Evolutionary conservation across 768 basidiomycete species (phyloP).

Genomic region (Pluteus cervinus): DNA sequence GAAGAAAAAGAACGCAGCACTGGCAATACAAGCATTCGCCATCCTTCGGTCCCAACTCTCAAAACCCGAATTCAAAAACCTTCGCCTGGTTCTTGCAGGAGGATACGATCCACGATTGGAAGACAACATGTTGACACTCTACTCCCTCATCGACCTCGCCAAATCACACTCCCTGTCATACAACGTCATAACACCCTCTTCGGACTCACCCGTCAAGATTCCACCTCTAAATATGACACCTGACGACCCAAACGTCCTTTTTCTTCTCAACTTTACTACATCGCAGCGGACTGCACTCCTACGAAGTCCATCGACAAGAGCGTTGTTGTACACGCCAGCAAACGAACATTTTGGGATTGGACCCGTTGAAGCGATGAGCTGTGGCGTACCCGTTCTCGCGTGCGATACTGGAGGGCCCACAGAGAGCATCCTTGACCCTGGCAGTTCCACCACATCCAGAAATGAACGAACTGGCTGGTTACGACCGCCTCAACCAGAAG

Average conservation of each 20-base stretch:
- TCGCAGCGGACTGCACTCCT: slow-evolving; percentile 81
- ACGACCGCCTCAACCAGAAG: slow-evolving; percentile 46
- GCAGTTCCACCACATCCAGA: too few relatives aligned
- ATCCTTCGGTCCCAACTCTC: slow-evolving; percentile 21
- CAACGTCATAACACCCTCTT: slow-evolving; percentile 44
- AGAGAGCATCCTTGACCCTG: slow-evolving; percentile 60
- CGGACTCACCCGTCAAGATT: slow-evolving; percentile 27
- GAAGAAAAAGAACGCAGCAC: slow-evolving; percentile 82
- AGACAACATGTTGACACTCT: slow-evolving; percentile 75
- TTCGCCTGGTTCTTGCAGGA: slow-evolving; percentile 80
- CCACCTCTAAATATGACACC: slow-evolving; percentile 34
- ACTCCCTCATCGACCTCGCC: slow-evolving; percentile 52
- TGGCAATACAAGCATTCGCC: slow-evolving; percentile 80
- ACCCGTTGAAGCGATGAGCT: slow-evolving; percentile 92
- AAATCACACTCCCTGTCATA: slow-evolving; percentile 51
- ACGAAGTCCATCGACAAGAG: slow-evolving; percentile 54
- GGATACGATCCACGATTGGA: slow-evolving; percentile 86
- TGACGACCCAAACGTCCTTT: slow-evolving; percentile 57
- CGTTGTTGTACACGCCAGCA: slow-evolving; percentile 85
- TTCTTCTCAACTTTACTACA: slow-evolving; percentile 90
- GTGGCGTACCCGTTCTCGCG: slow-evolving; percentile 85
- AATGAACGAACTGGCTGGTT: slow-evolving; percentile 81
- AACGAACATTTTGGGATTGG: slow-evolving; percentile 99
- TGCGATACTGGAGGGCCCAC: slow-evolving; percentile 86
- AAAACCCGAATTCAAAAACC: slow-evolving; percentile 19